phyloP scores from a whole-genome alignment of 495 filamentous ascomycete genomes.

The Aspergillus steynii region DNA sequence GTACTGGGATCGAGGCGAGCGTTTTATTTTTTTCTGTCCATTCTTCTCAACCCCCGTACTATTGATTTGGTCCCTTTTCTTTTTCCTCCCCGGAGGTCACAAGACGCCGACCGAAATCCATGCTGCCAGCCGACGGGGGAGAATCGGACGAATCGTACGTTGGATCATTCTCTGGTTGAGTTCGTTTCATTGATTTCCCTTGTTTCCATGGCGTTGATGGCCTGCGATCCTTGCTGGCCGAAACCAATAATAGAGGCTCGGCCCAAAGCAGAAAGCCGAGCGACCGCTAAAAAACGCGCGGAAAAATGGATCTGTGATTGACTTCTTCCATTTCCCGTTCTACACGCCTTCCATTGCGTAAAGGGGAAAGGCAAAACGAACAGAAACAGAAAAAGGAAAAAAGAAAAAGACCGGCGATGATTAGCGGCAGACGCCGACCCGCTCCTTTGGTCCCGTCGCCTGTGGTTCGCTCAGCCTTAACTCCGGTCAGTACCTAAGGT shows the following conservation, averaged over 20 bases:
- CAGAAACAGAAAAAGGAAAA: not conserved
- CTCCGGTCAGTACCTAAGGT: not conserved
- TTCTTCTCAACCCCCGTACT: not conserved
- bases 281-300: not conserved
- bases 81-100: not conserved
- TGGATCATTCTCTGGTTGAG: no score
- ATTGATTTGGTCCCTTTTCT: conserved; percentile 3
- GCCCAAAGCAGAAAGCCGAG: no score
- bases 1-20: no score
- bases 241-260: conserved; percentile 1
- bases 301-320: conserved; percentile 18
- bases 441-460: not conserved
- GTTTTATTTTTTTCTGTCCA: not conserved
- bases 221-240: not conserved
- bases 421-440: conserved; percentile 22
- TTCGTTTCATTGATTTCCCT: not conserved
- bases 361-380: conserved; percentile 1
- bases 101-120: not conserved
- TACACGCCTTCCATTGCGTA: conserved; percentile 29
- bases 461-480: not conserved
- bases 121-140: not conserved
- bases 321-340: conserved; percentile 33
- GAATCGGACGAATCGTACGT: not conserved
- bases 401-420: no score
- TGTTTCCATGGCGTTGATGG: not conserved